Base-by-base conservation (phyloP, 495 filamentous ascomycete genomes). In the Hyaloscypha bicolor region DNA sequence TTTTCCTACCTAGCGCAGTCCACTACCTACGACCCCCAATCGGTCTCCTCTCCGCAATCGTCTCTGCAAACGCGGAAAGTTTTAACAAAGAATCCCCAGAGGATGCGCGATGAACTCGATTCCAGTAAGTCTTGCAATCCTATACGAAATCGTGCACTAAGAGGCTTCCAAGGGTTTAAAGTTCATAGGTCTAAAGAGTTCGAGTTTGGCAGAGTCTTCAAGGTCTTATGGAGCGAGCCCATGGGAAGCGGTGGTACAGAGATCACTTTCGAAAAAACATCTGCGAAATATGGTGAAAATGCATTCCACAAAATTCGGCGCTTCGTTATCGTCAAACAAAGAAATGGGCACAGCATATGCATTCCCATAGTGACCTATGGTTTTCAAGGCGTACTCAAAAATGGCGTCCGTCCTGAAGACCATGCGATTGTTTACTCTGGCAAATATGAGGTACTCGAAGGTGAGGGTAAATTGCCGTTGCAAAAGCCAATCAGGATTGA, bases 371-470 rank as follows among this genome's bases (percentile, higher is more conserved):
- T 56, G 3, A 66, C 64, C 14, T 66, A 66, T 61, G 65, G 65
- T 3, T 9, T 45, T 11, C 57, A 62, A 48, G 65, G 58, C 4
- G 45, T 51, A 0, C 30, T 32, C 8, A 67, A 67, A 53, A 8
- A 3, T 12, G 65, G 65, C 33, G 57, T 62, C 9, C 22, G 62
- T 37, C 37, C 57, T 30, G 42, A 67, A 12, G 11, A 62, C 32
- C 65, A 67, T 57, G 31, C 65, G 1, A 32, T 62, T 9, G 35
- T 67, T 12, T 67, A 67, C 51, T 64, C n/a, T n/a, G n/a, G n/a
- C n/a, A n/a, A n/a, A n/a, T n/a, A n/a, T n/a, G n/a, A n/a, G n/a
- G n/a, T n/a, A 12, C 32, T 35, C 4, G 25, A 52, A 22, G 1
- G n/a, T 1, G 39, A 52, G 29, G 30, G 16, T 6, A 5, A 2